Percentiles rank a stretch among this genome's conserved stretches.
Conservation (phyloP, 2,329 filamentous ascomycete species). For the Xylariaceae sp. region DNA sequence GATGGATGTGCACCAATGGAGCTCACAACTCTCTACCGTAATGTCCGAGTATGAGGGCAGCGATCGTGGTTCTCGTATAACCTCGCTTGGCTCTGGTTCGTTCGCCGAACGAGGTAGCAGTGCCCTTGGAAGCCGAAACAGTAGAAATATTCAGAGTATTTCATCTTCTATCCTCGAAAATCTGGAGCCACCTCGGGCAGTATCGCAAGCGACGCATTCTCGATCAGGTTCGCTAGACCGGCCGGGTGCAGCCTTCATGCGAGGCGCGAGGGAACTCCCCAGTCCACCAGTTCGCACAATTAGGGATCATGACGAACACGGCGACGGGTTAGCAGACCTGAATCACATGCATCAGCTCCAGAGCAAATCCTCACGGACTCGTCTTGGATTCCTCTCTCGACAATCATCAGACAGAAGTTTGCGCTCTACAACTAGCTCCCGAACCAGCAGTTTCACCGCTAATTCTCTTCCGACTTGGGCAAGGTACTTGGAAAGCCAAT, state of each 20-base stretch:
- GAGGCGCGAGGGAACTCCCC: constrained; percentile 46
- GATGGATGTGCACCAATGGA: constrained; percentile 67
- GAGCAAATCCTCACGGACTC: constrained; percentile 58
- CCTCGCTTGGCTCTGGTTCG: constrained; percentile 51
- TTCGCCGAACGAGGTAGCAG: constrained; percentile 55
- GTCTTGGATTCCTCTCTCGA: constrained; percentile 59
- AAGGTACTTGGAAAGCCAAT: constrained; percentile 45
- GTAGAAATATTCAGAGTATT: constrained; percentile 63
- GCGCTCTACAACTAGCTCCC: constrained; percentile 59
- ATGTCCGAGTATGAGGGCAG: constrained; percentile 67
- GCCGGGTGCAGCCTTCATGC: constrained; percentile 53
- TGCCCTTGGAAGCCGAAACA: constrained; percentile 57
- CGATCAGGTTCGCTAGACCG: constrained; percentile 57
- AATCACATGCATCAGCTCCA: constrained; percentile 56
- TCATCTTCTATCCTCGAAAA: constrained; percentile 59
- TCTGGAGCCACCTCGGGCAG: constrained; percentile 36
- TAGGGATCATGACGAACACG: constrained; percentile 67
- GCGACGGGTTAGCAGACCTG: constrained; percentile 68
- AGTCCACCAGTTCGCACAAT: constrained; percentile 53
- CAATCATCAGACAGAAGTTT: constrained; percentile 59
- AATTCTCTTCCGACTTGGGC: constrained; percentile 62
- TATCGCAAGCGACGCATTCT: constrained; percentile 49
- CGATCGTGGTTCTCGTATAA: constrained; percentile 56
- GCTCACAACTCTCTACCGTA: constrained; percentile 68
- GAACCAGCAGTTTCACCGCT: constrained; percentile 53